Conservation (phyloP, 176 grass and related monocot genomes). For the Bromus sterilis region DNA sequence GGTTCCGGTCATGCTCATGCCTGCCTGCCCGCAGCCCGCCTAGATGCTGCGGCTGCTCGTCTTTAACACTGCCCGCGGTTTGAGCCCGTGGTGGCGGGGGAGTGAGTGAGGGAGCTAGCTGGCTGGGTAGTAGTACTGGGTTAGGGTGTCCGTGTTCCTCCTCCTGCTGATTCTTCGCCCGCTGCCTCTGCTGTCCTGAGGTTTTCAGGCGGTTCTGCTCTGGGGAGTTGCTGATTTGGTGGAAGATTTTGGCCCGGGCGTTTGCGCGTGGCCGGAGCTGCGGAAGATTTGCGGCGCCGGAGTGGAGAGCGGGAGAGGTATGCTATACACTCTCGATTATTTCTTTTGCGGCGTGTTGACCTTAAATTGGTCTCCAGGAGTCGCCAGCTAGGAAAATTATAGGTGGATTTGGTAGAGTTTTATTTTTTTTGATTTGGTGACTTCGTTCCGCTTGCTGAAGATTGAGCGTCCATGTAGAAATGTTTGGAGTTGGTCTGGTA, state of each 20-base stretch:
- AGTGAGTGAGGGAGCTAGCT: neutral
- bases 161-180: neutral
- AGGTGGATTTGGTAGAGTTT: neutral
- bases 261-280: neutral
- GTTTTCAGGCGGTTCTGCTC: neutral
- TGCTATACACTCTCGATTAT: neutral
- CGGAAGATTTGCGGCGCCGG: neutral
- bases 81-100: neutral
- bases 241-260: neutral
- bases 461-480: neutral
- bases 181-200: neutral
- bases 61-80: slow-evolving; percentile 3
- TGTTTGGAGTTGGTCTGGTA: neutral
- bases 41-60: slow-evolving; percentile 20
- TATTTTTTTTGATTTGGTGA: neutral
- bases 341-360: no score
- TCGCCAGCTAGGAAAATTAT: neutral
- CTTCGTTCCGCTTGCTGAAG: neutral
- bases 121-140: no score
- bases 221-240: neutral
- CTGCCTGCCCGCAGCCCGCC: slow-evolving; percentile 29
- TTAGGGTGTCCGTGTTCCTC: neutral
- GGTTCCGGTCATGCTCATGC: slow-evolving; percentile 38
- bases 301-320: slow-evolving; percentile 2
- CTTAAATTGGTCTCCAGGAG: neutral